Percentiles rank a stretch among this genome's conserved stretches.
phyloP scores from a whole-genome alignment of 2,329 filamentous ascomycete species.

The Epichloe sp. region DNA sequence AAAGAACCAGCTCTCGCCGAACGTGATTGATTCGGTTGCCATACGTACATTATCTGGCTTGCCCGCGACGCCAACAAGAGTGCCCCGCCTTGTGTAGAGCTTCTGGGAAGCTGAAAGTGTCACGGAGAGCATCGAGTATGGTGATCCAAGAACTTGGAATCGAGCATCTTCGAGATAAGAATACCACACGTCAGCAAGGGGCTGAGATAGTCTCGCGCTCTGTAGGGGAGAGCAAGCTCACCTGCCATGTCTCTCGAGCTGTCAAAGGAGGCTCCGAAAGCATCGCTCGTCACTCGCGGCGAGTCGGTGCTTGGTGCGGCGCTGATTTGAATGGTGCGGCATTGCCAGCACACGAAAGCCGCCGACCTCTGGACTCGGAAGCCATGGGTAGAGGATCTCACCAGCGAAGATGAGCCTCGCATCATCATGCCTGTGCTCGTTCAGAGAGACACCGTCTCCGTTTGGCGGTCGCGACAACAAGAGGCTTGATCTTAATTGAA shows the following conservation, averaged over 20 bases:
- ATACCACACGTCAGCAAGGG: background rate
- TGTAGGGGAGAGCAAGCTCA: slow-evolving; percentile 16
- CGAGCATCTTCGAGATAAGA: slow-evolving; percentile 56
- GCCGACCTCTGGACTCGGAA: slow-evolving; percentile 14
- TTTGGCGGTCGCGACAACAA: no score
- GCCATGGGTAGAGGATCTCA: slow-evolving; percentile 22
- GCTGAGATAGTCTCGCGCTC: background rate
- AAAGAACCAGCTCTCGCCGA: background rate
- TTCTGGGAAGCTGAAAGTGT: slow-evolving; percentile 86
- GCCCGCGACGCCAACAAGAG: slow-evolving; percentile 77
- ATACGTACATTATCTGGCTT: slow-evolving; percentile 87
- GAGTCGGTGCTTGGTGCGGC: slow-evolving; percentile 45
- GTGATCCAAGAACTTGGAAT: slow-evolving; percentile 85
- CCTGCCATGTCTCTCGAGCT: slow-evolving; percentile 36
- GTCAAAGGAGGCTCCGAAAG: slow-evolving; percentile 37
- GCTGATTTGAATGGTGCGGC: slow-evolving; percentile 50
- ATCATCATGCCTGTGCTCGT: slow-evolving; percentile 17
- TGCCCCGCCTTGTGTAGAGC: slow-evolving; percentile 84
- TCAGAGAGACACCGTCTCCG: background rate
- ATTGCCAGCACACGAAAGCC: slow-evolving; percentile 38
- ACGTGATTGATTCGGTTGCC: slow-evolving; percentile 9
- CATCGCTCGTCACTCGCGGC: slow-evolving; percentile 36
- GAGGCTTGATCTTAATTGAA: background rate
- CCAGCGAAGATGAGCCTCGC: slow-evolving; percentile 29
- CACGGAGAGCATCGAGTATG: slow-evolving; percentile 88